These are phyloP conservation scores for Penicillium angulare DNA, from an alignment of 495 filamentous ascomycete genomes.

Conservation along the genomic window DNA sequence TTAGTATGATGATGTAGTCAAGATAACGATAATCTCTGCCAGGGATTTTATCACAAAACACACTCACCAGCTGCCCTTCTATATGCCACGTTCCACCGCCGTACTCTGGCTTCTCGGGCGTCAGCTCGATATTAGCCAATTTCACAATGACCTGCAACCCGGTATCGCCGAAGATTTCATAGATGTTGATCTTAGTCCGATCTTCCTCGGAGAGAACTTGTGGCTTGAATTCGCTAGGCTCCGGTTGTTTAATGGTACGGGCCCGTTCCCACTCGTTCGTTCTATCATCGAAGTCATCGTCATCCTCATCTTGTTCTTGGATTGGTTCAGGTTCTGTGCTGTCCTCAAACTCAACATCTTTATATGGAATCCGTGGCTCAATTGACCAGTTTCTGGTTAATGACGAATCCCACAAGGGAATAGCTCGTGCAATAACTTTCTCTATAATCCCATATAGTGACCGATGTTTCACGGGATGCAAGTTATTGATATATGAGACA, in stretches of 20 bases:
- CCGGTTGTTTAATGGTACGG: constrained; percentile 25
- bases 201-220: no score
- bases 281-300: background rate
- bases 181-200: constrained; percentile 31
- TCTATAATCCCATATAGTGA: constrained; percentile 53
- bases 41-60: no score
- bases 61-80: constrained; percentile 50
- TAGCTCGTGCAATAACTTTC: constrained; percentile 41
- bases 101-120: constrained; percentile 53
- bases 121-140: constrained; percentile 59
- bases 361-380: background rate
- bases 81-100: constrained; percentile 52
- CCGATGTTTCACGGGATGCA: constrained; percentile 49
- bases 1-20: background rate
- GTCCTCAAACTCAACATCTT: background rate
- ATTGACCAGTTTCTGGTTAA: background rate
- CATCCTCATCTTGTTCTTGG: background rate
- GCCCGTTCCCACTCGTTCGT: background rate
- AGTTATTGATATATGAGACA: constrained; percentile 59
- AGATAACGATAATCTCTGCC: no score
- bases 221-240: constrained; percentile 33
- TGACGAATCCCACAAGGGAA: constrained; percentile 55
- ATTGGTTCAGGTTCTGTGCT: background rate
- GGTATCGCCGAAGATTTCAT: constrained; percentile 18
- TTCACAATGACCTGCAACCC: constrained; percentile 64